Percentiles rank a stretch among this genome's conserved stretches.
These are phyloP conservation scores for Aspergillus spinulosporus DNA, from an alignment of 2,329 filamentous ascomycete species.

Conservation along the genomic window DNA sequence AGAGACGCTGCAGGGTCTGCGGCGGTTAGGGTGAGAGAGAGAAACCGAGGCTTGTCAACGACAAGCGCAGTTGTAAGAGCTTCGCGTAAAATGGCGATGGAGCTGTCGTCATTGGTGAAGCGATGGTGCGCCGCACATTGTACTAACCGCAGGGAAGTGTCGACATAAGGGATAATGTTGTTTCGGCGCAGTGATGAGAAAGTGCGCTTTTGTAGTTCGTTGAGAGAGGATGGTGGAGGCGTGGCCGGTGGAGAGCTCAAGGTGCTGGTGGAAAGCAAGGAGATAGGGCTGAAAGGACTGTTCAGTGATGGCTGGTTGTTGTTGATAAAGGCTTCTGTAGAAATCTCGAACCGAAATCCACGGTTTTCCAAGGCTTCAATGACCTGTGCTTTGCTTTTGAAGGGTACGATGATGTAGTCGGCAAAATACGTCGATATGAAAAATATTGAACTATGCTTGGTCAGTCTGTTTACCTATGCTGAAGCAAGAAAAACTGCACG, in stretches of 20 bases:
- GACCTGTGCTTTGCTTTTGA: conserved; percentile 71
- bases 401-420: conserved; percentile 91
- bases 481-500: conserved; percentile 28
- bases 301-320: conserved; percentile 52
- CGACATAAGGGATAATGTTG: conserved; percentile 71
- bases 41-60: conserved; percentile 48
- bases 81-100: conserved; percentile 41
- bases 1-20: conserved; percentile 49
- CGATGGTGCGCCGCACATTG: conserved; percentile 71
- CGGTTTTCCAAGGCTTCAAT: conserved; percentile 72
- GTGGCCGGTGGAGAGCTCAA: conserved; percentile 57
- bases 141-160: conserved; percentile 68
- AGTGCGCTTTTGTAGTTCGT: conserved; percentile 78
- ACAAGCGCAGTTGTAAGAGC: conserved; percentile 41
- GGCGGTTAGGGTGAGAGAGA: conserved; percentile 49
- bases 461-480: conserved; percentile 5
- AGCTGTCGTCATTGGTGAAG: conserved; percentile 43
- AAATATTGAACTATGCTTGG: conserved; percentile 70
- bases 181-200: conserved; percentile 80
- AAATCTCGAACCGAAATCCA: conserved; percentile 79
- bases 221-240: conserved; percentile 73
- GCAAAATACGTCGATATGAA: conserved; percentile 99
- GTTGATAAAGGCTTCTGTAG: conserved; percentile 66
- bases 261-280: conserved; percentile 27
- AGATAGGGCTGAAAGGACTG: conserved; percentile 36